A percentile compares a stretch with the other conserved stretches of the same genome.
Evolutionary conservation across 495 filamentous ascomycete species (phyloP).

Genomic region (Daldinia grandis): DNA sequence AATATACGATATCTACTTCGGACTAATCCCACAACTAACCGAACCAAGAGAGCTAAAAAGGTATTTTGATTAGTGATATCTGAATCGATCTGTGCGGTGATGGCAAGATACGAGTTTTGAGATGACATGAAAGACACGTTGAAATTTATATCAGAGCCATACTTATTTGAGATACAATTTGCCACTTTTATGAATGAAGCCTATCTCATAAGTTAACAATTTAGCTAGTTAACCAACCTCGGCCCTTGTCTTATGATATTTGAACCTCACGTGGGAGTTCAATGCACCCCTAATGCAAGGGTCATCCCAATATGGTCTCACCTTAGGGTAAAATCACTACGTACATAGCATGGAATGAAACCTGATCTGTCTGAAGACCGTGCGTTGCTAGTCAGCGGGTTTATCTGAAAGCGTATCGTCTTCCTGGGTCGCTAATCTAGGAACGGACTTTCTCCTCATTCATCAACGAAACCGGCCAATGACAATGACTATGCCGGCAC

Average conservation of each 20-base stretch:
- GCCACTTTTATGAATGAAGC: background rate
- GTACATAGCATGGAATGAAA: constrained; percentile 35
- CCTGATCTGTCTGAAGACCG: constrained; percentile 23
- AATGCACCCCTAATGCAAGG: constrained; percentile 20
- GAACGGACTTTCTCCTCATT: constrained; percentile 4
- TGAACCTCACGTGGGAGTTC: constrained; percentile 24
- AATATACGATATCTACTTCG: constrained; percentile 5
- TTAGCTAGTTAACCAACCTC: background rate
- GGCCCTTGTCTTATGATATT: constrained; percentile 23
- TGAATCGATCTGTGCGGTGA: constrained; percentile 1
- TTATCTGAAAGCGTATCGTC: constrained; percentile 19
- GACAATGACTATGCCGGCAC: background rate
- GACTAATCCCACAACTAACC: background rate
- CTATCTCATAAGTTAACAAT: constrained; percentile 1
- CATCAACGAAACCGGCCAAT: constrained; percentile 10
- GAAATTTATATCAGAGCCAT: background rate
- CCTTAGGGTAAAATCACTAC: constrained; percentile 10
- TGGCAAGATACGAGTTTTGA: background rate
- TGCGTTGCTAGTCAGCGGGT: constrained; percentile 15
- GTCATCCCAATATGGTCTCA: constrained; percentile 30
- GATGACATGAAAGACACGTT: background rate
- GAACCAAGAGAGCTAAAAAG: background rate
- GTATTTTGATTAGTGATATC: background rate
- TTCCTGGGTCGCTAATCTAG: constrained; percentile 1
- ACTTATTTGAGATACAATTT: background rate